A percentile compares a stretch with the other conserved stretches of the same genome.
These are phyloP conservation scores for Parachlorella kessleri DNA, from an alignment of 139 green algal genomes.

Conservation along the genomic window DNA sequence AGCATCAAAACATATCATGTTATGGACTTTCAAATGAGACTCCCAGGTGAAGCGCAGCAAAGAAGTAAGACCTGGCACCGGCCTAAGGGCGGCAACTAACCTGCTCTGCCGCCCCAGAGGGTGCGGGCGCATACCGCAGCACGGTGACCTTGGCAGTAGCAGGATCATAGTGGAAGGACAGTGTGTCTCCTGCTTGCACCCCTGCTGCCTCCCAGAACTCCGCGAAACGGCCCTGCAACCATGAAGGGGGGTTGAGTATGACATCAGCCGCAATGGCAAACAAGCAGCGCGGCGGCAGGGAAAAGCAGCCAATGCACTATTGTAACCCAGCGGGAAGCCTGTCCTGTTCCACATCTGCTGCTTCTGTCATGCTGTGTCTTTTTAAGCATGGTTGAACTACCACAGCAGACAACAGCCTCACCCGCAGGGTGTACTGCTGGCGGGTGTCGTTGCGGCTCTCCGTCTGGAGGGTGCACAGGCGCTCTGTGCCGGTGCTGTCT, in stretches of 20 bases:
- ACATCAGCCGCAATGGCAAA: no score
- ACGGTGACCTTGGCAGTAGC: background rate
- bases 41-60: no score
- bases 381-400: background rate
- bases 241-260: no score
- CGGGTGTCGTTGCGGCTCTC: slow-evolving; percentile 43
- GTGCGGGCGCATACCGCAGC: background rate
- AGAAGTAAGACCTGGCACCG: no score
- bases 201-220: slow-evolving; percentile 19
- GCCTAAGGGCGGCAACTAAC: no score
- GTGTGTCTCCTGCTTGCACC: background rate
- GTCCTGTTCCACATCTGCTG: background rate
- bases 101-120: background rate
- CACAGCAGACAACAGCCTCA: background rate
- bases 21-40: no score
- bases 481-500: slow-evolving; percentile 15
- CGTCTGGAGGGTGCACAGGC: slow-evolving; percentile 21
- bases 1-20: no score
- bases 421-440: slow-evolving; percentile 42
- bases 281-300: no score
- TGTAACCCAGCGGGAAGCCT: no score
- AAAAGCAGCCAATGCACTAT: no score
- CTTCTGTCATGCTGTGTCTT: background rate
- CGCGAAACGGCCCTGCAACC: slow-evolving; percentile 11
- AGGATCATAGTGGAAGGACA: background rate